Conservation (phyloP, 306 rosid species). For the Medicago lupulina region DNA sequence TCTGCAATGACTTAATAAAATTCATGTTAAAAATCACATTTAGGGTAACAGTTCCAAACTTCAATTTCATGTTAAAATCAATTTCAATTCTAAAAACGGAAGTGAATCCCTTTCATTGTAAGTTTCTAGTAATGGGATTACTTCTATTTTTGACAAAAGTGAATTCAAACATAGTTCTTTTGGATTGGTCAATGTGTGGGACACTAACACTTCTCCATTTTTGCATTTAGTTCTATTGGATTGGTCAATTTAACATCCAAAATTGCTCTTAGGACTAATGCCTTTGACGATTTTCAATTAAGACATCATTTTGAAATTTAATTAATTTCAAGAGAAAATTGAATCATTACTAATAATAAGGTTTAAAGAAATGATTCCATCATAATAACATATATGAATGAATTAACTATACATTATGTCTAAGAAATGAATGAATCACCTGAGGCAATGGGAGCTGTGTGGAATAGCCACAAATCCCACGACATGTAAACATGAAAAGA, state of each 20-base stretch:
- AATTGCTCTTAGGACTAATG: not conserved
- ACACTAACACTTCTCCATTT: not conserved
- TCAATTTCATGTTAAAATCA: not conserved
- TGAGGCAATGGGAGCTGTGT: constrained; percentile 95
- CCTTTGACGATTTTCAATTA: not conserved
- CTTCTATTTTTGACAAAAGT: not conserved
- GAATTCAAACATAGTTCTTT: not conserved
- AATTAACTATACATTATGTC: not conserved
- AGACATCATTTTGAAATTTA: not conserved
- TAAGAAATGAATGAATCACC: constrained; percentile 49
- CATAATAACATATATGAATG: not conserved
- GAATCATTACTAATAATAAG: not conserved
- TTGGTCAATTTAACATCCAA: not conserved
- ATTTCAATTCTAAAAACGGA: not conserved
- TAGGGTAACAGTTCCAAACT: not conserved
- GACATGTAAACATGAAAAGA: constrained; percentile 92
- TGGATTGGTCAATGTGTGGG: not conserved
- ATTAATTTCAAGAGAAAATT: too few species aligned
- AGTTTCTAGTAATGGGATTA: not conserved
- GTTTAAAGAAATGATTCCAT: not conserved
- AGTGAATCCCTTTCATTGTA: not conserved
- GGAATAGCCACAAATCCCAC: constrained; percentile 89
- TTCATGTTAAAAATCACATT: not conserved
- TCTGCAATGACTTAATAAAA: not conserved
- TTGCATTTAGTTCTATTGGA: not conserved